Conservation (phyloP, 2,329 filamentous ascomycete species). For the Dendryphion nanum region DNA sequence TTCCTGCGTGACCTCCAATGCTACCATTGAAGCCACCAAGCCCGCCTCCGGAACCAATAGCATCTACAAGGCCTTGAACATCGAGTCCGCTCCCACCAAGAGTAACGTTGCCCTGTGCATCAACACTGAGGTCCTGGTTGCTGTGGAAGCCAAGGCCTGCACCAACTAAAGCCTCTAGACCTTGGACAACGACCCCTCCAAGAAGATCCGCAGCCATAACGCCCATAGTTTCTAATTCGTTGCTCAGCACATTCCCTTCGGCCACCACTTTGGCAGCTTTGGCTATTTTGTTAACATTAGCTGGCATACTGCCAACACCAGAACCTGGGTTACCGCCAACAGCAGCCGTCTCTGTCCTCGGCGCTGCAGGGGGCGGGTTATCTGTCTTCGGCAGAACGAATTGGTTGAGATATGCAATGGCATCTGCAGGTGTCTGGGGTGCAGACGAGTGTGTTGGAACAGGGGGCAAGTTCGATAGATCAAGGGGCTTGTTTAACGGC, state of each 20-base stretch:
- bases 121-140: conserved; percentile 19
- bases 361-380: conserved; percentile 29
- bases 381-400: conserved; percentile 37
- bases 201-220: conserved; percentile 31
- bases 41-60: conserved; percentile 17
- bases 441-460: conserved; percentile 16
- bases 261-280: conserved; percentile 36
- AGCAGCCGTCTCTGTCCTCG: conserved; percentile 34
- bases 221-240: conserved; percentile 35
- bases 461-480: conserved; percentile 5
- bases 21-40: conserved; percentile 9
- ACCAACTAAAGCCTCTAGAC: conserved; percentile 35
- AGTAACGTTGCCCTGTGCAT: conserved; percentile 20
- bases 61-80: conserved; percentile 24
- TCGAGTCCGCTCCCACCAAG: conserved; percentile 14
- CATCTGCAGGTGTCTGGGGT: conserved; percentile 32
- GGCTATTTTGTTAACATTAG: conserved; percentile 29
- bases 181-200: conserved; percentile 35
- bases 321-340: conserved; percentile 33
- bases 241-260: conserved; percentile 28
- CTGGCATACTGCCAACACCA: conserved; percentile 29
- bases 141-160: conserved; percentile 28
- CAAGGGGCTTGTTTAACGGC: conserved; percentile 6
- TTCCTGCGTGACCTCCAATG: neutral
- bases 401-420: conserved; percentile 34